Conservation (phyloP, 129 eudicot genomes). For the Chrysanthemum seticuspe region DNA sequence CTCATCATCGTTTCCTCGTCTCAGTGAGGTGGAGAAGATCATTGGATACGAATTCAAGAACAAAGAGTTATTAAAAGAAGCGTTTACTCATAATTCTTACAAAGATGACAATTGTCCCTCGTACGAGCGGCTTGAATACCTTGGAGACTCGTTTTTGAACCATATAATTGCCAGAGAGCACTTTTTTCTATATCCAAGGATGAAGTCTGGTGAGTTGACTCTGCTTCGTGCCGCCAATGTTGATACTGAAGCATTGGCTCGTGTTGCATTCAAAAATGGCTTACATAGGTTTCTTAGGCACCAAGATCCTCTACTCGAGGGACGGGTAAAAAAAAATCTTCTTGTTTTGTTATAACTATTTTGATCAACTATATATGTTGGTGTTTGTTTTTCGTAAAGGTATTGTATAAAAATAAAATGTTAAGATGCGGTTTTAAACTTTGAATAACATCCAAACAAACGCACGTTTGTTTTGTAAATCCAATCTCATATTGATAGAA, state of each 20-base stretch:
- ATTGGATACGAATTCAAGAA: conserved; percentile 44
- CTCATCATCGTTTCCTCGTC: conserved; percentile 7
- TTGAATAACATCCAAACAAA: too few species aligned
- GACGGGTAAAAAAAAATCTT: conserved; percentile 27
- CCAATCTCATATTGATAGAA: too few species aligned
- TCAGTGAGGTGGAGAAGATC: conserved; percentile 38
- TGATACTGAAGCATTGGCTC: conserved; percentile 66
- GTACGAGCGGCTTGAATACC: conserved; percentile 50
- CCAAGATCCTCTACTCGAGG: conserved; percentile 30
- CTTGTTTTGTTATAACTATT: background rate
- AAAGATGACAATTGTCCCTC: conserved; percentile 6
- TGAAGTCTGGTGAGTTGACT: conserved; percentile 50
- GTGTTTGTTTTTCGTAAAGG: background rate
- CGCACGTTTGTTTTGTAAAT: too few species aligned
- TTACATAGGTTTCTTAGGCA: conserved; percentile 51
- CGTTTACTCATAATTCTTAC: conserved; percentile 37
- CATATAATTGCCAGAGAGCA: conserved; percentile 38
- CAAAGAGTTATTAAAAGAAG: conserved; percentile 32
- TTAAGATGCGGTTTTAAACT: too few species aligned
- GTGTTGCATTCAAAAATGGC: conserved; percentile 43
- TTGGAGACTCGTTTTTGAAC: conserved; percentile 56
- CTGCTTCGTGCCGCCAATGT: conserved; percentile 59
- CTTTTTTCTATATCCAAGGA: conserved; percentile 34
- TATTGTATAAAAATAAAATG: too few species aligned
- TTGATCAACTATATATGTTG: background rate